Evolutionary conservation across 129 eudicot genomes (phyloP), one percentile per base, ranked within the genome.

Genomic region (Rutidosis leptorrhynchoides): DNA sequence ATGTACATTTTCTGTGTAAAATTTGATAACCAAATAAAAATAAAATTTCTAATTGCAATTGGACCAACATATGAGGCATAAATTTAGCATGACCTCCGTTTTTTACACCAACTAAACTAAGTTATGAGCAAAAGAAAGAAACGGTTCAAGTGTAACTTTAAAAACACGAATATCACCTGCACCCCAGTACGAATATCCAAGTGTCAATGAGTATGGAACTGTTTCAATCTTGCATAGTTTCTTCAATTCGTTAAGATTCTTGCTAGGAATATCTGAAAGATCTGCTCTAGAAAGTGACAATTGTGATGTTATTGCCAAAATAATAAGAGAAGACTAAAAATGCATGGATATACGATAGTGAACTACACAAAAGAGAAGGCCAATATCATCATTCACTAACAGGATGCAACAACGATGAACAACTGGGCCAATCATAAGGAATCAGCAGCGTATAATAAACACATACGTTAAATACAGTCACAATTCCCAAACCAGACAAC

Each of bases 121-220:
- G 21, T 3, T 56, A 14, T 1, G 1, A 56, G 62, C n/a, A 57
- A 52, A 73, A 53, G 27, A 40, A 67, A 20, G n/a, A 40, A 55
- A 6, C 23, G 43, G 7, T 2, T 49, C n/a, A 9, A 9, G 58
- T 23, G 9, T 62, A 20, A 58, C 37, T 22, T 54, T 35, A 12
- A 62, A 69, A 40, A 29, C 21, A 17, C 48, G 46, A 58, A 58
- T 72, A 40, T 83, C 67, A 89, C 99, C 99, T 80, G 97, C 90
- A 52, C 88, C 79, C 99, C 99, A 94, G 61, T 94, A 94, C 20
- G 99, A 89, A 86, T 94, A 94, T 57, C 93, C 95, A 30, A 94
- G 99, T 12, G 92, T 86, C 75, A 94, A 21, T 14, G 95, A 86
- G 76, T 94, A 84, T 16, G 97, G 99, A 71, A 86, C 90, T 5